Percentiles rank a stretch among this genome's conserved stretches.
Evolutionary conservation across 1,284 basidiomycete genomes (phyloP).

Genomic region (Puccinia coronata): DNA sequence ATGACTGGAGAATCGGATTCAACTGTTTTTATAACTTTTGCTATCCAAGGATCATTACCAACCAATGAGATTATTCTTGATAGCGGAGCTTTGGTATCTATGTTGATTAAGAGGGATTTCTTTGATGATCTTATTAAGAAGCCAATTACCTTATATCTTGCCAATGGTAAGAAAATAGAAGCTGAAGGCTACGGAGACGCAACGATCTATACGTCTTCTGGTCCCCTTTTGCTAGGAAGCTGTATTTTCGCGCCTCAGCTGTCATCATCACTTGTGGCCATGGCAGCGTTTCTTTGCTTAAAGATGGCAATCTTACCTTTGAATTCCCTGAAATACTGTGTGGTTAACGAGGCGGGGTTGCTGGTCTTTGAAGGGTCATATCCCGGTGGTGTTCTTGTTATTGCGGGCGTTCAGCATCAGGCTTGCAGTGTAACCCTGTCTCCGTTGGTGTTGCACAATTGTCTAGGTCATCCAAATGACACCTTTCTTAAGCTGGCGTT

Average conservation of each 20-base stretch:
- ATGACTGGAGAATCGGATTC: not conserved
- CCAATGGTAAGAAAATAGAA: not conserved
- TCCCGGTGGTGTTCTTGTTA: not conserved
- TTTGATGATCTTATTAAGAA: not conserved
- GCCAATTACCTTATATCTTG: not conserved
- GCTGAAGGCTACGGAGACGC: slow-evolving; percentile 8
- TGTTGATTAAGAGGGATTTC: not conserved
- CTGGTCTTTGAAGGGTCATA: not conserved
- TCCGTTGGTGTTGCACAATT: not conserved
- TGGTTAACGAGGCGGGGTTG: not conserved
- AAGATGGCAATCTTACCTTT: not conserved
- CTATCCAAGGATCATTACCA: too few species aligned
- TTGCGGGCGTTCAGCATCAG: not conserved
- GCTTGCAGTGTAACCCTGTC: not conserved
- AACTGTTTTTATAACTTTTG: not conserved
- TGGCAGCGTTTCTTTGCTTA: not conserved
- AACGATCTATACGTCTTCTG: not conserved
- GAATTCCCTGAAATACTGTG: not conserved
- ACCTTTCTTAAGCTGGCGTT: not conserved
- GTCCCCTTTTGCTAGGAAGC: not conserved
- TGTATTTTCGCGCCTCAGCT: not conserved
- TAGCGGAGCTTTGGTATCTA: not conserved
- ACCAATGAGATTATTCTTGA: not conserved
- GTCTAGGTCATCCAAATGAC: slow-evolving; percentile 3
- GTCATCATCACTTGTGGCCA: not conserved